Percentiles rank a stretch among this genome's conserved stretches.
Evolutionary conservation across 768 basidiomycete species (phyloP).

Genomic region (Macrolepiota fuliginosa): DNA sequence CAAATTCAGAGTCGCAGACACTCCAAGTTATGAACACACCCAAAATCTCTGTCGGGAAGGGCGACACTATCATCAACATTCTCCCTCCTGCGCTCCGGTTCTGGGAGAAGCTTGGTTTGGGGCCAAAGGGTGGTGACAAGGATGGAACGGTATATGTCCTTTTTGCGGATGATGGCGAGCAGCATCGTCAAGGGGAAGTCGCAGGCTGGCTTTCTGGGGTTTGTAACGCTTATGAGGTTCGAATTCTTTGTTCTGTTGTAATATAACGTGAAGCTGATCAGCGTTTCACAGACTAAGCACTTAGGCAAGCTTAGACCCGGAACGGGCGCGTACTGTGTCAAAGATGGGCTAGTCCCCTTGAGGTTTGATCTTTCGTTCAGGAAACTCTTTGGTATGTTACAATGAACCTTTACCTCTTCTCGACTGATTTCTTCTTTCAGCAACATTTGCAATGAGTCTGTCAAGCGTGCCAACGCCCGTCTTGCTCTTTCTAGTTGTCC

Average conservation of each 20-base stretch:
- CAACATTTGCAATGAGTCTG: constrained; percentile 46
- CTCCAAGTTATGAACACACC: constrained; percentile 42
- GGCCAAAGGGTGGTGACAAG: constrained; percentile 69
- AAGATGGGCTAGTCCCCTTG: constrained; percentile 59
- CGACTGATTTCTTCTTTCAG: constrained; percentile 29
- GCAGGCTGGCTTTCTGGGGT: constrained; percentile 59
- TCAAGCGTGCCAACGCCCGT: constrained; percentile 36
- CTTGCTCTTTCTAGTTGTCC: constrained; percentile 70
- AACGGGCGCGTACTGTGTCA: constrained; percentile 39
- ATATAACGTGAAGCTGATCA: constrained; percentile 14
- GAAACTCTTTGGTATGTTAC: constrained; percentile 55
- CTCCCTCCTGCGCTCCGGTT: constrained; percentile 71
- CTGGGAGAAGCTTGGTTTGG: constrained; percentile 82
- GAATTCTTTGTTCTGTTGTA: constrained; percentile 20
- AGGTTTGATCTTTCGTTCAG: constrained; percentile 66
- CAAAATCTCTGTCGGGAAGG: constrained; percentile 63
- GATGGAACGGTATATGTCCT: constrained; percentile 67
- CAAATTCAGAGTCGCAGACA: constrained; percentile 18
- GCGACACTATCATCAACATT: constrained; percentile 66
- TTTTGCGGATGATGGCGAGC: constrained; percentile 58
- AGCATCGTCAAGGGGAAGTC: constrained; percentile 44
- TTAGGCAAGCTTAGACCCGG: constrained; percentile 59
- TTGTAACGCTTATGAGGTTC: constrained; percentile 55
- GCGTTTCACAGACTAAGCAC: constrained; percentile 50
- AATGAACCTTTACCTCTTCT: not conserved